Percentiles rank a stretch among this genome's conserved stretches.
phyloP scores from a whole-genome alignment of 345 rosid species.

The Euphorbia peplus region DNA sequence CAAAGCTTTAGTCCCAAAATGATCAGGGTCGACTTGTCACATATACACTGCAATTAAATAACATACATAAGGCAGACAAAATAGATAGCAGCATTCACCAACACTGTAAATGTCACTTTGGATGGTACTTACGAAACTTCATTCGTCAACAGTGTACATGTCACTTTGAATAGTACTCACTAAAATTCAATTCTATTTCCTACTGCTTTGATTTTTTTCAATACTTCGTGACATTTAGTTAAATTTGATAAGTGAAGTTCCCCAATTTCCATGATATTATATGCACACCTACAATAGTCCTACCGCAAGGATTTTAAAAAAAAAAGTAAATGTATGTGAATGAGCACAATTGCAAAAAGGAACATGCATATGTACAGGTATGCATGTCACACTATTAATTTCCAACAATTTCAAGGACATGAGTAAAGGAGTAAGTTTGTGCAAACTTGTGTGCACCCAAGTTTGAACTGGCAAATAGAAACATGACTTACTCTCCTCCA shows the following conservation, averaged over 20 bases:
- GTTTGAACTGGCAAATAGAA: neutral
- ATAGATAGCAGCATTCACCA: too few relatives aligned
- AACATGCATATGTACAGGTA: neutral
- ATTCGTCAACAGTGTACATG: neutral
- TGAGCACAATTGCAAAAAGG: neutral
- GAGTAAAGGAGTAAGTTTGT: neutral
- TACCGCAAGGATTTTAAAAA: neutral
- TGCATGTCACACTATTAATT: neutral
- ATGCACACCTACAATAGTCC: neutral
- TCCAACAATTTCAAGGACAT: neutral
- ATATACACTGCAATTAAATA: neutral
- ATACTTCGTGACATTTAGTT: neutral
- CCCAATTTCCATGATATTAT: neutral
- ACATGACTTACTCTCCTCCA: neutral
- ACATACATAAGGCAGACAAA: too few relatives aligned
- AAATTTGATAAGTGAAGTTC: too few relatives aligned
- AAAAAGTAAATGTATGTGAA: neutral
- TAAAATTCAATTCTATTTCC: too few relatives aligned
- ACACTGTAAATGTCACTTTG: neutral
- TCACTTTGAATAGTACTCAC: too few relatives aligned
- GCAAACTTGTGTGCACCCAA: neutral
- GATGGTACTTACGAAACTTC: too few relatives aligned
- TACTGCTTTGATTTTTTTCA: neutral
- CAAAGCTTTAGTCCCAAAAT: too few relatives aligned
- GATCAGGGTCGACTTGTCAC: too few relatives aligned